Evolutionary conservation across 2,329 filamentous ascomycete genomes (phyloP).

Genomic region (Metarhizium anisopliae): DNA sequence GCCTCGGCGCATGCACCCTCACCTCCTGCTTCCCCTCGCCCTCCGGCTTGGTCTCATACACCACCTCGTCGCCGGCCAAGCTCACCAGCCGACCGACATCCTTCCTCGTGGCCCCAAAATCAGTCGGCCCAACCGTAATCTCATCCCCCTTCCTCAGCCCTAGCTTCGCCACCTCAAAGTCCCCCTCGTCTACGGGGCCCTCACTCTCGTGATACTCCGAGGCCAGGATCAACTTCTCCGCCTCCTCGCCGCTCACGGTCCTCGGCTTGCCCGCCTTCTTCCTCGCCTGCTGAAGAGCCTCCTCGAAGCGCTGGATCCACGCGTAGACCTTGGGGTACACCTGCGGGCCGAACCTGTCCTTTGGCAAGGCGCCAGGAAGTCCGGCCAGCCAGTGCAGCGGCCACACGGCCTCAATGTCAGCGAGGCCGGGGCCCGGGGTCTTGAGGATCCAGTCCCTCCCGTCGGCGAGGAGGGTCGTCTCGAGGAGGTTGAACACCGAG

Average conservation of each 20-base stretch:
- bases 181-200: constrained; percentile 34
- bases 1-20: constrained; percentile 52
- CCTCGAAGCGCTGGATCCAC: constrained; percentile 56
- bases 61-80: constrained; percentile 44
- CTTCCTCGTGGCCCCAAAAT: constrained; percentile 49
- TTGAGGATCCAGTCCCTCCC: constrained; percentile 56
- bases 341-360: constrained; percentile 38
- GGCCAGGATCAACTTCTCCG: constrained; percentile 35
- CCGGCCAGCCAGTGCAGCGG: constrained; percentile 55
- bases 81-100: constrained; percentile 48
- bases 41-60: constrained; percentile 41
- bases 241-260: constrained; percentile 44
- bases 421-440: constrained; percentile 43
- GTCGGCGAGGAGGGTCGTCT: constrained; percentile 54
- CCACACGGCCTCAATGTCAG: constrained; percentile 63
- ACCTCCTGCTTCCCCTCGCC: constrained; percentile 25
- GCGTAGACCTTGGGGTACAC: constrained; percentile 52
- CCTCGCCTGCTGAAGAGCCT: constrained; percentile 33
- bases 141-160: constrained; percentile 41
- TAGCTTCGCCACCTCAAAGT: constrained; percentile 36
- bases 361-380: constrained; percentile 46
- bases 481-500: constrained; percentile 47
- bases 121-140: constrained; percentile 53
- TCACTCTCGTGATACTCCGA: constrained; percentile 37
- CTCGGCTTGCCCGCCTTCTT: constrained; percentile 23